Percentiles rank a stretch among this genome's conserved stretches.
phyloP scores from a whole-genome alignment of 1,284 basidiomycete species.

The Ustilago sp. region DNA sequence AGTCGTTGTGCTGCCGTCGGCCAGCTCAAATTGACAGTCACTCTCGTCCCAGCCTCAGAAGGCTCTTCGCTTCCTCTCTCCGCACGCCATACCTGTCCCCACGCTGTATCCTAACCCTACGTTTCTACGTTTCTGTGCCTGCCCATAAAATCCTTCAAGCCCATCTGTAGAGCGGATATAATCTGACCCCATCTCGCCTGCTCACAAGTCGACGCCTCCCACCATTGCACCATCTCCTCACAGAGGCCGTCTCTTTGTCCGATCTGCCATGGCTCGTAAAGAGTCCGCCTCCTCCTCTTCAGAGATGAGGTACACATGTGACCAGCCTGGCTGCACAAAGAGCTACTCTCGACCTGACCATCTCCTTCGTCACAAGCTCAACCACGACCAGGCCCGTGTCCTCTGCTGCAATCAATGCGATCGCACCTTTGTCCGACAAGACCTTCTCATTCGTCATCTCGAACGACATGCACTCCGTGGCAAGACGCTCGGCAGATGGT shows the following conservation, averaged over 20 bases:
- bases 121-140: no score
- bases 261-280: conserved; percentile 33
- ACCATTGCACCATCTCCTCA: neutral
- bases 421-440: conserved; percentile 60
- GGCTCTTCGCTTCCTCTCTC: no score
- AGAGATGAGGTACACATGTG: conserved; percentile 52
- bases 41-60: no score
- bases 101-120: no score
- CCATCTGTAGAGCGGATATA: no score
- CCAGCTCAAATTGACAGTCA: no score
- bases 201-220: no score
- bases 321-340: conserved; percentile 54
- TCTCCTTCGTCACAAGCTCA: conserved; percentile 59
- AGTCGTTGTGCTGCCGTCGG: neutral
- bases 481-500: conserved; percentile 59
- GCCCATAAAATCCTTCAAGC: neutral
- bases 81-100: no score
- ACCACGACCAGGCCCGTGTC: conserved; percentile 53
- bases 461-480: conserved; percentile 54
- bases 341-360: conserved; percentile 59
- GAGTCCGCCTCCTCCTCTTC: conserved; percentile 41
- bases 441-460: conserved; percentile 56
- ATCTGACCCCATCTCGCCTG: no score
- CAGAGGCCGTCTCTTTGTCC: neutral
- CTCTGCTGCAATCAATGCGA: conserved; percentile 58